phyloP scores from a whole-genome alignment of 495 filamentous ascomycete genomes.

The Oidiodendron maius region DNA sequence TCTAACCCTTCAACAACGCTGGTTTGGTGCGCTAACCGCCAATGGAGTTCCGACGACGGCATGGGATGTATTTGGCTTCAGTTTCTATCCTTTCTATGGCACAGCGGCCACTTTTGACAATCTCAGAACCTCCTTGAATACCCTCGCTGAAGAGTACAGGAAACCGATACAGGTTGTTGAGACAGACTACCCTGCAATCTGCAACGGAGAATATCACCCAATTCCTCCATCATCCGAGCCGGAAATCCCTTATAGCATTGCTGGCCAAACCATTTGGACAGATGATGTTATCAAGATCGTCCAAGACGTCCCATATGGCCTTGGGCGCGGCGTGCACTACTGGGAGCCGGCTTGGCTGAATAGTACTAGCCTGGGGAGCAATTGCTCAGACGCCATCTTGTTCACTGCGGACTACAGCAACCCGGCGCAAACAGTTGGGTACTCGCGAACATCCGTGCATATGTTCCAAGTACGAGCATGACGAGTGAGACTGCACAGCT shows the following conservation, averaged over 20 bases:
- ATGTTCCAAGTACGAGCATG: no score
- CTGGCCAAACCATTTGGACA: conserved; percentile 34
- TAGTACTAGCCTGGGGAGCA: conserved; percentile 29
- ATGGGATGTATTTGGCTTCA: conserved; percentile 40
- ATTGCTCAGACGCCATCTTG: conserved; percentile 29
- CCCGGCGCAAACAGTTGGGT: conserved; percentile 24
- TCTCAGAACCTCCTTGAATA: conserved; percentile 26
- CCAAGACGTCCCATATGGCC: conserved; percentile 24
- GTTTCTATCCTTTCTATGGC: conserved; percentile 42
- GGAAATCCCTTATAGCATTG: conserved; percentile 28
- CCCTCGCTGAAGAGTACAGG: conserved; percentile 32
- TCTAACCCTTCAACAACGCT: conserved; percentile 31
- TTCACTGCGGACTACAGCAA: conserved; percentile 29
- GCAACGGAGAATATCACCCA: conserved; percentile 29
- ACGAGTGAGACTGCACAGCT: no score
- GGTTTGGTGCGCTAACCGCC: conserved; percentile 33
- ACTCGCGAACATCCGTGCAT: conserved; percentile 26
- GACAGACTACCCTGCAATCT: conserved; percentile 39
- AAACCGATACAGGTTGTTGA: conserved; percentile 41
- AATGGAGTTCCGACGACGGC: conserved; percentile 28
- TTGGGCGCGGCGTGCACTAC: conserved; percentile 34
- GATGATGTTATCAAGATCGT: conserved; percentile 28
- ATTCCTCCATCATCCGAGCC: conserved; percentile 26
- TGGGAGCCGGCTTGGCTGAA: conserved; percentile 41
- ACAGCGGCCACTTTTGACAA: conserved; percentile 32